Evolutionary conservation across 179 eudicot genomes (phyloP).

Genomic region (Corrigiola litoralis): DNA sequence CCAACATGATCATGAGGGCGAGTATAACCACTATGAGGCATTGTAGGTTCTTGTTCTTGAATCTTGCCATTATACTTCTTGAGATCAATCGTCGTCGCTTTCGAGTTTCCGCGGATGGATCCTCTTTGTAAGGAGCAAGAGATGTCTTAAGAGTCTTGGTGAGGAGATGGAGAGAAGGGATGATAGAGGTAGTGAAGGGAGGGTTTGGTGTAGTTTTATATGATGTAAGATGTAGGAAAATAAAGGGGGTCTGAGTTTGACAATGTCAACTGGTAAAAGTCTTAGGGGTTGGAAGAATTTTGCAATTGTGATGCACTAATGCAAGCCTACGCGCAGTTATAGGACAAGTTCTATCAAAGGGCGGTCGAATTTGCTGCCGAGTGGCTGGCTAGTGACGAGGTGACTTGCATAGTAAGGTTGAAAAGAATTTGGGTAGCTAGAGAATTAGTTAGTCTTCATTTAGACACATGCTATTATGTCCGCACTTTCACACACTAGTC

Average conservation of each 20-base stretch:
- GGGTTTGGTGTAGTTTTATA: conserved; percentile 17
- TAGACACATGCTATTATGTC: conserved; percentile 3
- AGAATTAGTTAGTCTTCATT: neutral
- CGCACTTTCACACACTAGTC: neutral
- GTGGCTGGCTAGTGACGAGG: neutral
- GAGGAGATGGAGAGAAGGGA: neutral
- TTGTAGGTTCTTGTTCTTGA: neutral
- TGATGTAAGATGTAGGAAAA: neutral
- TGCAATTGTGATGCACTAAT: neutral
- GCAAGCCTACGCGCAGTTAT: conserved; percentile 6
- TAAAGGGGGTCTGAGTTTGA: conserved; percentile 11
- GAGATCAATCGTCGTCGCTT: neutral
- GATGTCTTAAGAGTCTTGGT: neutral
- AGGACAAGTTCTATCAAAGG: neutral
- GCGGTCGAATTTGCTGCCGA: neutral
- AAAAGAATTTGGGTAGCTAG: neutral
- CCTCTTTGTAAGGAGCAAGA: neutral
- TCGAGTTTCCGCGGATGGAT: neutral
- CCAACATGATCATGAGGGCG: conserved; percentile 7
- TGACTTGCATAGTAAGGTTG: neutral
- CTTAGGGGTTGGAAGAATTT: neutral
- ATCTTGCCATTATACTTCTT: neutral
- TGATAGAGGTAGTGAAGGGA: neutral
- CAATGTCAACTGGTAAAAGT: conserved; percentile 16
- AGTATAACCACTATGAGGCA: conserved; percentile 1